Conservation (phyloP, 2,329 filamentous ascomycete species). For the Aspergillus sp. region DNA sequence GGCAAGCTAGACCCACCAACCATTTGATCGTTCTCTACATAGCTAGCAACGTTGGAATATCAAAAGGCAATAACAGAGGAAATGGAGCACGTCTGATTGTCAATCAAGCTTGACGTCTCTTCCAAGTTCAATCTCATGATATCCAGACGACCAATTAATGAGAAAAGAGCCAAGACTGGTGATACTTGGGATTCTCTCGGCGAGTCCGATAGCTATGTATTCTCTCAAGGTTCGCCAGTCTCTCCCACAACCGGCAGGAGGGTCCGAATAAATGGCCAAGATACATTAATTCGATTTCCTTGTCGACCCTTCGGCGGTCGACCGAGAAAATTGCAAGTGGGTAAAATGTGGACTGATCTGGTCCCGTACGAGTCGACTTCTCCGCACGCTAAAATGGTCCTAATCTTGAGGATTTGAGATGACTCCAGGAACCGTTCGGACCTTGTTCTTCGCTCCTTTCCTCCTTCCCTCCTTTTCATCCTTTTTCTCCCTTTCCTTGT, state of each 20-base stretch:
- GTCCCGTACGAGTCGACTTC: conserved; percentile 8
- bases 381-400: conserved; percentile 16
- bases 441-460: background rate
- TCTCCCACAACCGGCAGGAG: background rate
- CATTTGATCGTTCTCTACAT: background rate
- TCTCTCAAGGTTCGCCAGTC: background rate
- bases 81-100: background rate
- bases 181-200: conserved; percentile 13
- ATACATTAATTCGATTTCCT: background rate
- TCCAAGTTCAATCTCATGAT: background rate
- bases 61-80: background rate
- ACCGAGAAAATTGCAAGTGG: conserved; percentile 1
- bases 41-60: background rate
- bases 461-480: conserved; percentile 3
- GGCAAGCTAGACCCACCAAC: background rate
- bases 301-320: background rate
- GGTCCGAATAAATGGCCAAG: background rate
- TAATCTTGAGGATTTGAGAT: conserved; percentile 7
- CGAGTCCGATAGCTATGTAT: background rate
- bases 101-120: background rate
- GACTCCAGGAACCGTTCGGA: conserved; percentile 5
- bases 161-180: conserved; percentile 17
- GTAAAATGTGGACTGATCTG: conserved; percentile 6
- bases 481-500: conserved; percentile 12
- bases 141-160: conserved; percentile 10